Conservation (phyloP, 768 basidiomycete genomes). For the Lactarius hatsudake region DNA sequence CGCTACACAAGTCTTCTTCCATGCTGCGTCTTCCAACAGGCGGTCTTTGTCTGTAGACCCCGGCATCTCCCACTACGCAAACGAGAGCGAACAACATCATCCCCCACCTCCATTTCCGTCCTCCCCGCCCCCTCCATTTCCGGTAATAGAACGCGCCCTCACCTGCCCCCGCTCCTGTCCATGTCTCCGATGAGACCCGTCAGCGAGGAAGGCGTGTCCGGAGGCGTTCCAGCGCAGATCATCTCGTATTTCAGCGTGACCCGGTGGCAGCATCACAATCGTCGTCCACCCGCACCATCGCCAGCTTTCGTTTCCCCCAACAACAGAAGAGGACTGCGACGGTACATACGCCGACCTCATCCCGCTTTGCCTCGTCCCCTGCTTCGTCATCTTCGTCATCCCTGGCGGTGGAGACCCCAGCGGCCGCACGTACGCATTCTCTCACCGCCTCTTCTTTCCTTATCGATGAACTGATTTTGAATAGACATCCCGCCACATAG, state of each 20-base stretch:
- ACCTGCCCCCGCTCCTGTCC: not conserved
- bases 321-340: slow-evolving; percentile 15
- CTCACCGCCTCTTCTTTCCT: not conserved
- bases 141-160: not conserved
- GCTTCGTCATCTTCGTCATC: slow-evolving; percentile 6
- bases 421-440: slow-evolving; percentile 5
- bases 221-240: slow-evolving; percentile 36
- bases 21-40: slow-evolving; percentile 46
- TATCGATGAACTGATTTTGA: not conserved
- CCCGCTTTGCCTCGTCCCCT: slow-evolving; percentile 5
- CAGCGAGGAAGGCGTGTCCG: slow-evolving; percentile 30
- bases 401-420: not conserved
- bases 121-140: not conserved
- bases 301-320: slow-evolving; percentile 34
- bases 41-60: slow-evolving; percentile 52
- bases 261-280: slow-evolving; percentile 32
- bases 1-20: slow-evolving; percentile 70
- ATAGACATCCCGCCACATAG: not conserved
- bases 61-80: slow-evolving; percentile 44
- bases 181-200: slow-evolving; percentile 11
- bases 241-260: slow-evolving; percentile 33
- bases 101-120: slow-evolving; percentile 31
- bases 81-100: slow-evolving; percentile 39
- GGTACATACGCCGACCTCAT: not conserved
- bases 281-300: slow-evolving; percentile 29